Percentiles rank a stretch among this genome's conserved stretches.
Evolutionary conservation across 345 rosid genomes (phyloP).

Genomic region (Arabidopsis arenosa): DNA sequence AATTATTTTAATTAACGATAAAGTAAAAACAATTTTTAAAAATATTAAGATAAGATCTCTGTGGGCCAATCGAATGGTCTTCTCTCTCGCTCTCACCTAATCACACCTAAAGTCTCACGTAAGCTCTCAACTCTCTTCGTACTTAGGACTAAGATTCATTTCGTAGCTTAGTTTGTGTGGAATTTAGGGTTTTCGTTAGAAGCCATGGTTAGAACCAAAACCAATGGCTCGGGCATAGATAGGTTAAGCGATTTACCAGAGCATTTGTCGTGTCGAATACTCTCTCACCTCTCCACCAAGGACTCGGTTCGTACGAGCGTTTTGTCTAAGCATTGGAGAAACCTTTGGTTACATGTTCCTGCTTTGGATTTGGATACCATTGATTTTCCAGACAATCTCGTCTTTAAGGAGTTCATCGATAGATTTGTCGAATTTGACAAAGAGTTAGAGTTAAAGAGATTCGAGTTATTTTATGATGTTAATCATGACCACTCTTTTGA

Average conservation of each 20-base stretch:
- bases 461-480: neutral
- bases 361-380: neutral
- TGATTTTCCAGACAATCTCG: neutral
- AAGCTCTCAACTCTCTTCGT: too few species aligned
- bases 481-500: neutral
- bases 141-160: too few species aligned
- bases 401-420: neutral
- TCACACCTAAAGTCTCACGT: too few species aligned
- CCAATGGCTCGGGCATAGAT: neutral
- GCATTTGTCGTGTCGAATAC: neutral
- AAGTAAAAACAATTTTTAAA: too few species aligned
- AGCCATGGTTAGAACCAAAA: neutral
- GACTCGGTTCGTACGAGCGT: neutral
- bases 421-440: neutral
- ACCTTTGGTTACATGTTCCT: conserved; percentile 7
- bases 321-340: neutral
- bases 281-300: conserved; percentile 1
- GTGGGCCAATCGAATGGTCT: too few species aligned
- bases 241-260: neutral
- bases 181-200: too few species aligned
- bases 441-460: neutral
- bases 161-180: too few species aligned
- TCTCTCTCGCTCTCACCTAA: too few species aligned
- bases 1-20: too few species aligned
- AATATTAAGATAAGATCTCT: too few species aligned